These are phyloP conservation scores for Arthroderma sp. DNA, from an alignment of 2,329 filamentous ascomycete genomes.

Conservation along the genomic window DNA sequence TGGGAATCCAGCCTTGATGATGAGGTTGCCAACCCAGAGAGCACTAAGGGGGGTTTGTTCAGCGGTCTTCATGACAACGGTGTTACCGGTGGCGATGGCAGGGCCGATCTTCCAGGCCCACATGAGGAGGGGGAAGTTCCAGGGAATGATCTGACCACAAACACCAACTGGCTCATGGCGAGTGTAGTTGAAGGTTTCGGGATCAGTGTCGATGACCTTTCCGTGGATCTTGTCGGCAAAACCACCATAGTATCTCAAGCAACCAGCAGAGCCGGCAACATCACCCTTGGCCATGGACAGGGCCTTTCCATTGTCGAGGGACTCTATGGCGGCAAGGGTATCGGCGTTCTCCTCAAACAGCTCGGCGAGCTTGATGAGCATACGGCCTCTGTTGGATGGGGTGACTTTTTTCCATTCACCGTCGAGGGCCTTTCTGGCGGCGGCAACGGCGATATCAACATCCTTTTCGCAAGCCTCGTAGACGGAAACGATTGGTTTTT, in stretches of 20 bases:
- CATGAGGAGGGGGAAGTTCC: conserved; percentile 83
- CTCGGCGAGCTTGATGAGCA: conserved; percentile 65
- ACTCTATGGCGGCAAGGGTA: conserved; percentile 67
- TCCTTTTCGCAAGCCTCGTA: conserved; percentile 73
- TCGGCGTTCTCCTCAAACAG: conserved; percentile 67
- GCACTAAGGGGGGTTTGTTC: conserved; percentile 59
- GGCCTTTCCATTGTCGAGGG: conserved; percentile 46
- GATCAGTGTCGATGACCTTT: conserved; percentile 68
- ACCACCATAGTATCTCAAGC: conserved; percentile 75
- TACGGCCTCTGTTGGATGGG: conserved; percentile 56
- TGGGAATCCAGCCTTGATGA: conserved; percentile 50
- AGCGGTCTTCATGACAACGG: conserved; percentile 51
- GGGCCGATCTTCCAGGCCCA: conserved; percentile 76
- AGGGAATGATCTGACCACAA: conserved; percentile 80
- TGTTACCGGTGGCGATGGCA: conserved; percentile 49
- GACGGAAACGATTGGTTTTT: conserved; percentile 73
- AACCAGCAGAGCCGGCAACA: conserved; percentile 53
- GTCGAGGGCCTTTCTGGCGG: conserved; percentile 76
- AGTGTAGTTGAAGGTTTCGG: conserved; percentile 76
- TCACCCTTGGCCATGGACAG: conserved; percentile 49
- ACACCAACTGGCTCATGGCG: conserved; percentile 66
- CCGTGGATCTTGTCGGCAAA: conserved; percentile 94
- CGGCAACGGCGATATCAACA: conserved; percentile 63
- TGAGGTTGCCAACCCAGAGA: conserved; percentile 40
- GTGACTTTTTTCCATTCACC: conserved; percentile 55